phyloP scores from a whole-genome alignment of 2,329 filamentous ascomycete genomes.

The Didymella pomorum region DNA sequence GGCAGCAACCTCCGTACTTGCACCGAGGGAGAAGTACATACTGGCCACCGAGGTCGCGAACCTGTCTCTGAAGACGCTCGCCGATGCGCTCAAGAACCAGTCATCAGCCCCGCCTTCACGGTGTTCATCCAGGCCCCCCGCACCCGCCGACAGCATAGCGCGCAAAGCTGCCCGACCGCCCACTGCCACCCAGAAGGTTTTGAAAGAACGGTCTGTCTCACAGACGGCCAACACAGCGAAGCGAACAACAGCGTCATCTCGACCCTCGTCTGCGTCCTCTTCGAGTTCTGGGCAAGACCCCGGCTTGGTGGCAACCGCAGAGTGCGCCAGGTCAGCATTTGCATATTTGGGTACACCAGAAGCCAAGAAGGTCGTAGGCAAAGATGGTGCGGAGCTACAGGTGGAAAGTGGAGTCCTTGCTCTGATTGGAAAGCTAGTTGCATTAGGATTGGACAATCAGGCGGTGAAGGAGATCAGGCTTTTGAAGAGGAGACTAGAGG shows the following conservation, averaged over 20 bases:
- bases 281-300: conserved; percentile 39
- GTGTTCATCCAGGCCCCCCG: conserved; percentile 26
- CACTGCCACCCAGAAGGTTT: conserved; percentile 63
- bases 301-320: conserved; percentile 63
- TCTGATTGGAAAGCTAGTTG: conserved; percentile 71
- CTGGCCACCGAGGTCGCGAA: conserved; percentile 80
- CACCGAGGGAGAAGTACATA: conserved; percentile 68
- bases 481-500: conserved; percentile 70
- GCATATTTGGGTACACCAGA: conserved; percentile 68
- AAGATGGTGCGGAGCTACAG: conserved; percentile 69
- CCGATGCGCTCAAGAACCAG: conserved; percentile 68
- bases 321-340: conserved; percentile 75
- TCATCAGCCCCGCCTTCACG: conserved; percentile 25
- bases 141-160: conserved; percentile 37
- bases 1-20: conserved; percentile 50
- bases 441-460: conserved; percentile 70
- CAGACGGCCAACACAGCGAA: conserved; percentile 64
- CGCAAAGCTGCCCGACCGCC: conserved; percentile 31
- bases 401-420: conserved; percentile 77
- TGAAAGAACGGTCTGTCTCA: conserved; percentile 69
- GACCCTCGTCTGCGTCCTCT: conserved; percentile 50
- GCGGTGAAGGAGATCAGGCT: conserved; percentile 73
- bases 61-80: conserved; percentile 70
- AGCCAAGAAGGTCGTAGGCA: conserved; percentile 57
- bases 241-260: conserved; percentile 42